Evolutionary conservation across 1,139 yeast species (phyloP).

Genomic region (Blastobotrys capitulatus): DNA sequence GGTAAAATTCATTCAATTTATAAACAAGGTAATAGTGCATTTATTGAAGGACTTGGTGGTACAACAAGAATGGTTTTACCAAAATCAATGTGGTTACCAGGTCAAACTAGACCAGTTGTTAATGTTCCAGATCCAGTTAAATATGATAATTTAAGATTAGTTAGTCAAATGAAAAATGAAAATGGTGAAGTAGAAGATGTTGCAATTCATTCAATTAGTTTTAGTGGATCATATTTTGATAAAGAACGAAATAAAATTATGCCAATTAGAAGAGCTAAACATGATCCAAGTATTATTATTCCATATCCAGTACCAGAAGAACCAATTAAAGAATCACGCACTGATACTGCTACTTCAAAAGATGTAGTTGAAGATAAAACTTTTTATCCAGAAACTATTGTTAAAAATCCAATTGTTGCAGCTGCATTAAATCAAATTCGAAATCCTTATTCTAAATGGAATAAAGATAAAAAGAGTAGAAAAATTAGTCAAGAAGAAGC

Average conservation of each 20-base stretch:
- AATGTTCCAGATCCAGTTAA: slow-evolving; percentile 53
- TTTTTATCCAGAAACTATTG: slow-evolving; percentile 63
- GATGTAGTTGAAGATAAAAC: slow-evolving; percentile 66
- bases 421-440: slow-evolving; percentile 66
- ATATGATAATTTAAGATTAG: slow-evolving; percentile 63
- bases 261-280: slow-evolving; percentile 70
- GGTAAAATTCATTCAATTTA: slow-evolving; percentile 50
- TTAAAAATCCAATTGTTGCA: slow-evolving; percentile 62
- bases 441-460: slow-evolving; percentile 56
- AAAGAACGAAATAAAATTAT: slow-evolving; percentile 65
- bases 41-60: slow-evolving; percentile 54
- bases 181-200: slow-evolving; percentile 53
- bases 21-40: slow-evolving; percentile 46
- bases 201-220: slow-evolving; percentile 70
- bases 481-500: slow-evolving; percentile 60
- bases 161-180: slow-evolving; percentile 67
- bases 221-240: slow-evolving; percentile 65
- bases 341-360: slow-evolving; percentile 47
- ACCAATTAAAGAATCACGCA: slow-evolving; percentile 51
- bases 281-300: slow-evolving; percentile 60
- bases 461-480: slow-evolving; percentile 38
- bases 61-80: slow-evolving; percentile 54
- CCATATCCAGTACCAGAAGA: slow-evolving; percentile 88
- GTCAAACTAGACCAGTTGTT: slow-evolving; percentile 64
- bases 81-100: slow-evolving; percentile 64